Evolutionary conservation across 495 filamentous ascomycete genomes (phyloP), one percentile per base, ranked within the genome.

Genomic region (Monascus purpureus): DNA sequence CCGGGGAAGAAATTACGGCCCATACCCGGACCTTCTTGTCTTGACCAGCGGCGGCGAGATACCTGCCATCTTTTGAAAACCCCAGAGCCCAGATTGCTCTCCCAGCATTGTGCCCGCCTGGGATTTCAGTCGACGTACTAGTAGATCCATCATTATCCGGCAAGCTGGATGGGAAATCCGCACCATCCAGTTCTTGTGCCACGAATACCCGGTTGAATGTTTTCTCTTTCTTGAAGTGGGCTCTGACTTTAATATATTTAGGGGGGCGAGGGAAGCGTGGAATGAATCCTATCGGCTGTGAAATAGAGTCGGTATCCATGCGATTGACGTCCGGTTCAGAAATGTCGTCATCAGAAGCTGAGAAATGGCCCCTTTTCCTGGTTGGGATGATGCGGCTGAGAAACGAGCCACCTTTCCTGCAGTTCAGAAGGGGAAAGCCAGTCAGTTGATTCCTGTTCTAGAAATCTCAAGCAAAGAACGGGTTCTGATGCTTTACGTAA

Each of bases 21-120:
- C 88, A 99, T 22, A 96, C 72, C 25, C 92, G 67, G 4, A 99
- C 80, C 17, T 88, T 68, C 30, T 71, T 70, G 49, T 96, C 92
- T 41, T 84, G 80, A 2, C 90, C 90, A 8, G 75, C 92, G 13
- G 84, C 81, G 8, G 90, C 90, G 7, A 99, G 62, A 52, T 87
- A 93, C 47, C 69, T 83, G 8, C 90, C 90, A 61, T 96, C 90
- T 29, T 80, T 84, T 40, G 86, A 95, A 41, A 95, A 95, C 38
- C 83, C 80, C 41, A 82, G 70, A 3, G 90, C 78, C 90, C 90
- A 99, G 18, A 93, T 72, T 3, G 90, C 84, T 37, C 53, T 55
- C 24, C 54, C 47, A 37, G 50, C 46, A 6, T 35, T 12, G 22
- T 52, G 55, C 16, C 54, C 47, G 36, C 56, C 59, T 14, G 52